Base-by-base conservation (phyloP, 2,329 filamentous ascomycete species). In the Parafenestella ontariensis region DNA sequence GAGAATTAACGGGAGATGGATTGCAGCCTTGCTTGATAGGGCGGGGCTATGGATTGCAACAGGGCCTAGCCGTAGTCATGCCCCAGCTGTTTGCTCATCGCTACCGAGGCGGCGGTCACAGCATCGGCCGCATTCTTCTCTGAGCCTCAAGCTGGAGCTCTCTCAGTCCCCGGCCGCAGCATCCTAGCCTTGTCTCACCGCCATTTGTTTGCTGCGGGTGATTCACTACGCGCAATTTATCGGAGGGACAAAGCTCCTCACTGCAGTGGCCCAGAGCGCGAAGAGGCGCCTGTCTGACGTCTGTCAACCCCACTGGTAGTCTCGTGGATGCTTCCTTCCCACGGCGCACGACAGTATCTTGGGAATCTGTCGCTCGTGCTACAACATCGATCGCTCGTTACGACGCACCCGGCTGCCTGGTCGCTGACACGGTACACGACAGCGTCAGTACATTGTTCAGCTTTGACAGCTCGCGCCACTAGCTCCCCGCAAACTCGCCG, bases 261-360 rank as follows among this genome's bases (percentile, higher is more conserved):
- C 17, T 46, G 46, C 24, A 42, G 47, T 49, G 45, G 50, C 46
- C 21, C 43, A 26, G 37, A 42, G 37, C 36, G 48, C 42, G 36
- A 44, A 45, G 44, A 45, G 33, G 28, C 47, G 40, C 29, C 42
- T 49, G 49, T 46, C 48, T 21, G 44, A 45, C 46, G 43, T 33
- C 21, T 18, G 23, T 43, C 26, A 26, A 47, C 64, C 55, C 59
- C 61, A 60, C 61, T 52, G 56, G 44, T 45, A 40, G 50, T 47
- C 54, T 62, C 52, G 68, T 73, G 65, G 57, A 73, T 73, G 70
- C 53, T 58, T 52, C 46, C 53, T 37, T 40, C 31, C 29, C 55
- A 31, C 45, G 56, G 55, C 52, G 49, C 56, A 56, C 56, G 56
- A 63, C 65, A 59, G 49, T 54, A 56, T 61, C 60, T 69, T 56